Evolutionary conservation across 2,329 filamentous ascomycete genomes (phyloP).

Genomic region (Fusarium liriodendri): DNA sequence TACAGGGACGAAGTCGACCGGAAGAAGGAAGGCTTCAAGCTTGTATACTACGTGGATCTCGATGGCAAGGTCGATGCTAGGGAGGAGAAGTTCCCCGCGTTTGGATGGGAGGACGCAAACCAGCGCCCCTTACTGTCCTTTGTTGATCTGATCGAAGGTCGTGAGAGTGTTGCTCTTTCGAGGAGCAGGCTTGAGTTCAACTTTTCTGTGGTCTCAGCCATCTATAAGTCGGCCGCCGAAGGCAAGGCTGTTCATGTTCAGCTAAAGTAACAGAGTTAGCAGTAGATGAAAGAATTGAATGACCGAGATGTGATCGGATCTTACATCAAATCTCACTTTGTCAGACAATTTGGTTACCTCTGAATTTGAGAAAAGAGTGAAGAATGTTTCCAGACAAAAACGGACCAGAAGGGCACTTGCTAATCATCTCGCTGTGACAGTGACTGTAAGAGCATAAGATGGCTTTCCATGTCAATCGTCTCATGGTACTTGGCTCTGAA

Average conservation of each 20-base stretch:
- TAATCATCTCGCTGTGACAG: not conserved
- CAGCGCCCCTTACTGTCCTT: constrained; percentile 20
- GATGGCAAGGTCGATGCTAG: constrained; percentile 14
- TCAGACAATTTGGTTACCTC: too few species aligned
- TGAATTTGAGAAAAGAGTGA: too few species aligned
- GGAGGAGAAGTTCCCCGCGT: constrained; percentile 17
- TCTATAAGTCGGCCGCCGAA: constrained; percentile 17
- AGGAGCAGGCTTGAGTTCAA: constrained; percentile 20
- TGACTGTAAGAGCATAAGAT: not conserved
- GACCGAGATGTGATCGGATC: too few species aligned
- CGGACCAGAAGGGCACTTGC: not conserved
- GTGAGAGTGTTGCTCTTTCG: constrained; percentile 15
- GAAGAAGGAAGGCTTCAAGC: constrained; percentile 8
- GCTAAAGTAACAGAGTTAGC: not conserved
- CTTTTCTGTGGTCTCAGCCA: constrained; percentile 18
- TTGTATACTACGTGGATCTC: constrained; percentile 16
- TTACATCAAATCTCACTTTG: too few species aligned
- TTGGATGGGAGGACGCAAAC: constrained; percentile 25
- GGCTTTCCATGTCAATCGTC: too few species aligned
- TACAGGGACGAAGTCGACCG: constrained; percentile 18
- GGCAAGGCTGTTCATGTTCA: constrained; percentile 13
- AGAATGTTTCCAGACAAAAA: not conserved
- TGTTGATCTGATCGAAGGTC: constrained; percentile 19
- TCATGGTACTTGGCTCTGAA: not conserved
- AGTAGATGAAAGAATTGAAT: not conserved